phyloP scores from a whole-genome alignment of 805 yeast species.

The Torulaspora gathmanii region DNA sequence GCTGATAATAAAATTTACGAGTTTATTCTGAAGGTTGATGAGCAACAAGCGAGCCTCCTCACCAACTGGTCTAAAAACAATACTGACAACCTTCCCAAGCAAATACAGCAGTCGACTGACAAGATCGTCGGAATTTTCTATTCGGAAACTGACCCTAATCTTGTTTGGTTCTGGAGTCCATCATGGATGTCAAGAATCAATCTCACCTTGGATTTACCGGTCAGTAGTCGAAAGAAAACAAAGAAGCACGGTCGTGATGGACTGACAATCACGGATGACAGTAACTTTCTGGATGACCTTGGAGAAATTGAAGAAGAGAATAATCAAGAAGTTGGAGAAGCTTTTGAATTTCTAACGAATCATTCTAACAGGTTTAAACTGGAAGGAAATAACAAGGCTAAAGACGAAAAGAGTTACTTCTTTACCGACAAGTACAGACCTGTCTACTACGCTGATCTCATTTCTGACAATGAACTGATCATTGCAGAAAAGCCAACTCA shows the following conservation, averaged over 20 bases:
- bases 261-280: conserved; percentile 40
- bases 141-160: conserved; percentile 39
- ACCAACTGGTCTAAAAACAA: conserved; percentile 79
- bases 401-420: conserved; percentile 57
- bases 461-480: conserved; percentile 54
- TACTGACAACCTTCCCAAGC: conserved; percentile 67
- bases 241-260: conserved; percentile 43
- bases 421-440: conserved; percentile 72
- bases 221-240: conserved; percentile 32
- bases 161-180: conserved; percentile 84
- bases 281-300: conserved; percentile 34
- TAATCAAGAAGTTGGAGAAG: conserved; percentile 24
- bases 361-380: conserved; percentile 14
- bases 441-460: conserved; percentile 53
- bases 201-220: conserved; percentile 52
- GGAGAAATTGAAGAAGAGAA: conserved; percentile 33
- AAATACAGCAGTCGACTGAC: conserved; percentile 53
- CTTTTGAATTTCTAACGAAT: conserved; percentile 10
- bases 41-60: conserved; percentile 25
- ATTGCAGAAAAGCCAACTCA: conserved; percentile 73
- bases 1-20: conserved; percentile 74
- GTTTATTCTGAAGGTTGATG: conserved; percentile 39
- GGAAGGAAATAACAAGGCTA: conserved; percentile 24
- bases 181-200: conserved; percentile 78
- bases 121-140: conserved; percentile 69